Evolutionary conservation across 1,139 yeast species (phyloP).

Genomic region (Meyerozyma sp.): DNA sequence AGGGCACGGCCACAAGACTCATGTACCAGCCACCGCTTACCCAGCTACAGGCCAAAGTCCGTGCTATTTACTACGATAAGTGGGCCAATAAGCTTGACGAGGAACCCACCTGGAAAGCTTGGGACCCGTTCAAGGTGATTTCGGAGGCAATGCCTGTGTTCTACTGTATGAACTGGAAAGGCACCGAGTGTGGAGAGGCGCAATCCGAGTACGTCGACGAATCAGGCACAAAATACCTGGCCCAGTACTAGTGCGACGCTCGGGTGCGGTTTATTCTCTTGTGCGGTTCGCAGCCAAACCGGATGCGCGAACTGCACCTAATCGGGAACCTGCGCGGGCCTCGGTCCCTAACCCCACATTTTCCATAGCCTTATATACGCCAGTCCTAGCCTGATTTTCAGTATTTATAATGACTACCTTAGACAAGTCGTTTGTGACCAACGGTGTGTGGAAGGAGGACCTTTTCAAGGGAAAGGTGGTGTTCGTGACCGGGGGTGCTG

Average conservation of each 20-base stretch:
- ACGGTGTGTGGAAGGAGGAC: slow-evolving; percentile 46
- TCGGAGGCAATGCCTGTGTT: neutral
- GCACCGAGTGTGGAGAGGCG: neutral
- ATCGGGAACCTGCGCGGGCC: neutral
- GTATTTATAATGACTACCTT: slow-evolving; percentile 12
- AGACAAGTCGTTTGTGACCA: slow-evolving; percentile 22
- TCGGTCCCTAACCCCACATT: slow-evolving; percentile 1
- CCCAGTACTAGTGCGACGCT: neutral
- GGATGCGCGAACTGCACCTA: neutral
- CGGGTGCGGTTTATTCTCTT: no score
- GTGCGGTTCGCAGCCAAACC: no score
- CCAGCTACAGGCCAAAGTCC: neutral
- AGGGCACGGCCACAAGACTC: neutral
- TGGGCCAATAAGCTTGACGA: neutral
- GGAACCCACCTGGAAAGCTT: neutral
- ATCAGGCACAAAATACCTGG: neutral
- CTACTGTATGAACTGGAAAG: neutral
- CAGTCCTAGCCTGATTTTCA: neutral
- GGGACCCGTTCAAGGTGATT: neutral
- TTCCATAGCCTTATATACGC: neutral
- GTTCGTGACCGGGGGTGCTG: slow-evolving; percentile 93
- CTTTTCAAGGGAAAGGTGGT: slow-evolving; percentile 79
- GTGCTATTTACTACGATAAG: neutral
- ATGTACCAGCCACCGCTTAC: neutral
- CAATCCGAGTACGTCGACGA: neutral